Evolutionary conservation across 345 rosid genomes (phyloP).

Genomic region (Eucalyptus camaldulensis): DNA sequence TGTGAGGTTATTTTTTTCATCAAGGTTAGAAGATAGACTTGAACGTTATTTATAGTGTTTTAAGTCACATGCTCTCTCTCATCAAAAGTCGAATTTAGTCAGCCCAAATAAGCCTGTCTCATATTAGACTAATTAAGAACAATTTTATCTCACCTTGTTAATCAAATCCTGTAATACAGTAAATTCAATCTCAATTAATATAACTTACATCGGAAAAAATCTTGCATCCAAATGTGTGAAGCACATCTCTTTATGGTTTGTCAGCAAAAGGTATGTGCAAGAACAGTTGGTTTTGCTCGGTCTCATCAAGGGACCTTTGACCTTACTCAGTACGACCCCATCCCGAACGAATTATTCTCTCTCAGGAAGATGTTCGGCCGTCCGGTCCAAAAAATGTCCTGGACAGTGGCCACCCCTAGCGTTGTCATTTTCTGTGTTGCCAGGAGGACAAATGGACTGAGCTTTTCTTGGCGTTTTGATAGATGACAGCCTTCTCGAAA

Average conservation of each 20-base stretch:
- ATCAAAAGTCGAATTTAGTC: rapidly evolving
- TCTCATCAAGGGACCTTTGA: neutral
- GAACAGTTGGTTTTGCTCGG: neutral
- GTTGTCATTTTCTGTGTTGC: neutral
- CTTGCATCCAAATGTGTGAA: neutral
- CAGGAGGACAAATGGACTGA: neutral
- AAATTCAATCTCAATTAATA: no score
- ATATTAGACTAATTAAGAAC: no score
- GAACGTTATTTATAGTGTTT: rapidly evolving
- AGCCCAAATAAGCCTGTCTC: rapidly evolving
- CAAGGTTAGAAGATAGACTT: rapidly evolving
- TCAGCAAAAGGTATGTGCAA: neutral
- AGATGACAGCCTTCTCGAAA: neutral
- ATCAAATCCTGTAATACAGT: no score
- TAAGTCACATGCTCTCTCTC: neutral
- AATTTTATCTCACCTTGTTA: rapidly evolving
- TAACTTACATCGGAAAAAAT: no score
- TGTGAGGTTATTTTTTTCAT: rapidly evolving
- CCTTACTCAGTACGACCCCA: neutral
- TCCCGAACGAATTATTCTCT: neutral
- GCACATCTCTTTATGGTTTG: neutral
- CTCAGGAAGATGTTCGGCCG: neutral
- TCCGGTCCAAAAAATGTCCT: neutral
- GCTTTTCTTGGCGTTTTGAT: neutral
- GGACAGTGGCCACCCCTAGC: neutral